Evolutionary conservation across 305 asterid species (phyloP), one percentile per base, ranked within the genome.

Genomic region (Fraxinus sp.): DNA sequence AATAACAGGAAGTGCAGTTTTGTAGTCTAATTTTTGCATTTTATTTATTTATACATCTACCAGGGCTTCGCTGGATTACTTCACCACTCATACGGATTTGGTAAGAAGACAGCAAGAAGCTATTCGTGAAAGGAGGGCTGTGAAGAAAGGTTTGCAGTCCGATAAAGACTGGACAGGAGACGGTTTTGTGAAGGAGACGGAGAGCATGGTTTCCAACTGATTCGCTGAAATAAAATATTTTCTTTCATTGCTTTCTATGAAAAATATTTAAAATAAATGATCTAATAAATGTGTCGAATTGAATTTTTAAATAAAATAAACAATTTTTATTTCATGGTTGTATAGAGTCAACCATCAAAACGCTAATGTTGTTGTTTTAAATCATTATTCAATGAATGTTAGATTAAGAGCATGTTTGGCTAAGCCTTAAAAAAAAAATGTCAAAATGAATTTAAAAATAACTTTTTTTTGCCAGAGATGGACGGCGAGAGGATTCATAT

Each of bases 141-240:
- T 89, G 86, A 92, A 91, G 90, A 89, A 94, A 90, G 99, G 97
- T 3, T 83, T 93, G 87, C 91, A 86, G 80, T 95, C 98, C 1
- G 99, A 95, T 81, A 91, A 88, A 86, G 99, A 95, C 90, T 95
- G 99, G 99, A 95, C 99, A 8, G 98, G 97, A 36, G 98, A 94
- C 85, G 98, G 98, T 57, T 94, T 94, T 80, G 97, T 93, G 46
- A 92, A 89, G 37, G 97, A 93, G 88, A 88, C 93, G 7, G 97
- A 94, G 84, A 93, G 94, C 91, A 94, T 94, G 98, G 98, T 93
- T 81, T 94, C 98, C 74, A 94, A 94, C 85, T 93, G 84, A 90
- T 79, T 30, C 37, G 78, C 14, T 78, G 75, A 79, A 41, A 77
- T 79, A 11, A 79, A n/a, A 26, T 64, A 9, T 10, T 9, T 0